A percentile compares a stretch with the other conserved stretches of the same genome.
phyloP scores from a whole-genome alignment of 352 stramenopile genomes.

The Globisporangium spinosum region DNA sequence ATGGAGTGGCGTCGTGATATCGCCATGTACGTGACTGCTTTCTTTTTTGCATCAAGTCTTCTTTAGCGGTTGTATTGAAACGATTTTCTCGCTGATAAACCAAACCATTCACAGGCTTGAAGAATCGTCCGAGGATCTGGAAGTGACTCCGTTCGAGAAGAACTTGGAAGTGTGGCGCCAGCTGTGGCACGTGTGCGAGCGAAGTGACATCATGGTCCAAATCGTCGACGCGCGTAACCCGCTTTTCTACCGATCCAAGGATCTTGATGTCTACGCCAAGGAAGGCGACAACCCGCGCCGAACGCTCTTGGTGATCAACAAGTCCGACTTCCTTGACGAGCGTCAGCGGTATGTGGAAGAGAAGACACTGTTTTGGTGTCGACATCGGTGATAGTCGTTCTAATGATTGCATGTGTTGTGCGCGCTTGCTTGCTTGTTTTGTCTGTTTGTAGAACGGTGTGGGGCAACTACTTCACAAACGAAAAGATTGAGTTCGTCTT shows the following conservation, averaged over 20 bases:
- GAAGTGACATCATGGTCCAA: conserved; percentile 96
- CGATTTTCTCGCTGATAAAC: background rate
- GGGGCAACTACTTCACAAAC: conserved; percentile 93
- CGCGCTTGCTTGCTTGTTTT: background rate
- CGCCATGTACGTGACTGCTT: conserved; percentile 58
- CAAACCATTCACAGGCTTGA: conserved; percentile 48
- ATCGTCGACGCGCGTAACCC: conserved; percentile 99
- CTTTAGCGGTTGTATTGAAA: background rate
- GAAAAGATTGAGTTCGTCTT: conserved; percentile 94
- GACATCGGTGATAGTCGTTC: background rate
- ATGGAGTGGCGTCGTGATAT: conserved; percentile 96
- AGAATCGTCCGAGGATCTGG: conserved; percentile 66
- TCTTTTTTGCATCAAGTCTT: background rate
- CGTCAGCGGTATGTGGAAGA: conserved; percentile 68
- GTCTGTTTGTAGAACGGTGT: conserved; percentile 54
- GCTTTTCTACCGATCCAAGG: conserved; percentile 96
- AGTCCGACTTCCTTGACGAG: conserved; percentile 97
- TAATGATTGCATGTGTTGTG: background rate
- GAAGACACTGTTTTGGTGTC: background rate
- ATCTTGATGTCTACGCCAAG: conserved; percentile 94
- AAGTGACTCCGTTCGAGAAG: conserved; percentile 99
- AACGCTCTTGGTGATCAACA: conserved; percentile 98
- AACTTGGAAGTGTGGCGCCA: conserved; percentile 99
- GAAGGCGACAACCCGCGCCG: conserved; percentile 89
- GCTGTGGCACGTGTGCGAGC: conserved; percentile 98